Percentiles rank a stretch among this genome's conserved stretches.
Conservation (phyloP, 1,284 basidiomycete species). For the Rhodotorula sp. region DNA sequence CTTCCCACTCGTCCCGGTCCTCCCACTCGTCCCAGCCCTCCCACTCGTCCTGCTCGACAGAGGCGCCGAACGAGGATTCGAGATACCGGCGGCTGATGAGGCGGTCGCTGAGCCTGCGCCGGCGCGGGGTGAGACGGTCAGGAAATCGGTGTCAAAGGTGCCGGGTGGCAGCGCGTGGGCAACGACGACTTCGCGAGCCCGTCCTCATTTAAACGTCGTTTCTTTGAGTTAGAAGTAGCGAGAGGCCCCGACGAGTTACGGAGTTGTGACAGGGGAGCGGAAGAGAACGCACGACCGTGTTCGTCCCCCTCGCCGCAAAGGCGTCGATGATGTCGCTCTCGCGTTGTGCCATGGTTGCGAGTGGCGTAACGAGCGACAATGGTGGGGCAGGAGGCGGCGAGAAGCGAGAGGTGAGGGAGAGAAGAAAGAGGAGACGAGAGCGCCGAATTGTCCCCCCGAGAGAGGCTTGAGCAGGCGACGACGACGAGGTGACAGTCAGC, state of each 20-base stretch:
- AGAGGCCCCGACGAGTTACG: background rate
- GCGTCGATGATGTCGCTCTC: constrained; percentile 2
- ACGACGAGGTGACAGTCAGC: background rate
- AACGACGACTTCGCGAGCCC: no score
- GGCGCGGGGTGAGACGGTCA: background rate
- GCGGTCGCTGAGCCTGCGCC: background rate
- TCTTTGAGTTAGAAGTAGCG: background rate
- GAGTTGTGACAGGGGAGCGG: background rate
- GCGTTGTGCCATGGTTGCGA: background rate
- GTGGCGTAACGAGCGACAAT: background rate
- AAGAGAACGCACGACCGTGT: constrained; percentile 7
- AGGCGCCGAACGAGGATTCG: background rate
- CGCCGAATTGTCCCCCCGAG: background rate
- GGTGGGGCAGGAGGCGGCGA: background rate
- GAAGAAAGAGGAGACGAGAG: background rate
- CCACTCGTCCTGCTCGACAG: constrained; percentile 3
- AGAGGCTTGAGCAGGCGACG: constrained; percentile 69
- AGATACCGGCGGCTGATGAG: background rate
- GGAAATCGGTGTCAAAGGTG: constrained; percentile 8
- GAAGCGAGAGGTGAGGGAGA: background rate
- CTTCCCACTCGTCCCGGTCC: constrained; percentile 20
- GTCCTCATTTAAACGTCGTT: no score
- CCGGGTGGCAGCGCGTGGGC: background rate
- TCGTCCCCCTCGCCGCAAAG: constrained; percentile 9
- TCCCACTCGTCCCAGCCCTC: constrained; percentile 17